Conservation (phyloP, 805 yeast species). For the Ogataea saltuana region DNA sequence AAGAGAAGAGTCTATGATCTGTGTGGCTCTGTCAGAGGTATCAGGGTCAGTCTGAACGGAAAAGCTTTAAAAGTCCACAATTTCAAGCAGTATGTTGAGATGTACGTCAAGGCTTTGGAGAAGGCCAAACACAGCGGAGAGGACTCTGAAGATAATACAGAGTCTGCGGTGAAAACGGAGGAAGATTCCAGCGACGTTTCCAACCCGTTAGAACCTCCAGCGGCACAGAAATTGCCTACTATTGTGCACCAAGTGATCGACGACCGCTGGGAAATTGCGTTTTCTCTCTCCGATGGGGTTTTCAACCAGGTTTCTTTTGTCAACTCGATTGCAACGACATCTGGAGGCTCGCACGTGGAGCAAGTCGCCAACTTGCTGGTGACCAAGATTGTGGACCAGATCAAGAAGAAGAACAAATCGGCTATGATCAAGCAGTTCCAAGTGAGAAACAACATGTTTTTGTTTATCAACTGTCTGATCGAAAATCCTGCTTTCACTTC, state of each 20-base stretch:
- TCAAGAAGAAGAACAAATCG: slow-evolving; percentile 64
- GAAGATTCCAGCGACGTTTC: slow-evolving; percentile 13
- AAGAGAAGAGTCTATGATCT: slow-evolving; percentile 93
- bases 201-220: slow-evolving; percentile 2
- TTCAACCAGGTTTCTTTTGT: slow-evolving; percentile 97
- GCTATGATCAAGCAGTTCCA: slow-evolving; percentile 85
- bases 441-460: slow-evolving; percentile 83
- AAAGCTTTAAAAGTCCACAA: slow-evolving; percentile 64
- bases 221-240: slow-evolving; percentile 42
- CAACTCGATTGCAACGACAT: slow-evolving; percentile 94
- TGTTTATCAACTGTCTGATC: slow-evolving; percentile 87
- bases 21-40: slow-evolving; percentile 88
- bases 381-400: slow-evolving; percentile 66
- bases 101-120: slow-evolving; percentile 79
- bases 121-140: slow-evolving; percentile 42
- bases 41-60: slow-evolving; percentile 77
- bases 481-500: slow-evolving; percentile 98
- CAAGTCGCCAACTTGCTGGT: slow-evolving; percentile 83
- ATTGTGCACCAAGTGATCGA: slow-evolving; percentile 78
- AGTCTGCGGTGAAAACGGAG: slow-evolving; percentile 12
- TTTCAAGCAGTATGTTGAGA: slow-evolving; percentile 85
- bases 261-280: slow-evolving; percentile 95
- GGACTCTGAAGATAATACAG: slow-evolving; percentile 3
- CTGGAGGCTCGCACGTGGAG: slow-evolving; percentile 96
- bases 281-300: slow-evolving; percentile 85